A percentile compares a stretch with the other conserved stretches of the same genome.
These are phyloP conservation scores for Colletotrichum higginsianum DNA, from an alignment of 2,329 filamentous ascomycete genomes.

Conservation along the genomic window DNA sequence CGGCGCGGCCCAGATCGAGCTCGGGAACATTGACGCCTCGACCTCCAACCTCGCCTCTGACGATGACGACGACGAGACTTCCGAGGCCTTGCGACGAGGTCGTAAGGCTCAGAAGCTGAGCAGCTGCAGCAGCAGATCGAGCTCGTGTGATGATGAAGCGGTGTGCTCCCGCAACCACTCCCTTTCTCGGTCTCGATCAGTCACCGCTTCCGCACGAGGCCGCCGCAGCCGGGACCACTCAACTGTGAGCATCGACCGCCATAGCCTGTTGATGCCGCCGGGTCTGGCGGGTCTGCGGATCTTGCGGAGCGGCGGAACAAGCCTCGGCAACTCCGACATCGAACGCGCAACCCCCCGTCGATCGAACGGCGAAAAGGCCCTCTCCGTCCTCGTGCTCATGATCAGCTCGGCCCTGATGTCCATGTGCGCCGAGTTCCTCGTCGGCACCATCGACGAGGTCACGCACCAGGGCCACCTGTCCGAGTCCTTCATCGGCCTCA, in stretches of 20 bases:
- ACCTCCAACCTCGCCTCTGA: slow-evolving; percentile 24
- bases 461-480: slow-evolving; percentile 65
- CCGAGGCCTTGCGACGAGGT: neutral
- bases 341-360: neutral
- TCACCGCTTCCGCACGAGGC: slow-evolving; percentile 43
- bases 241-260: slow-evolving; percentile 34
- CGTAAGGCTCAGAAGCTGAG: neutral
- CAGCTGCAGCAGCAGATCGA: slow-evolving; percentile 17
- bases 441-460: slow-evolving; percentile 70
- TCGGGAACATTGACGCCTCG: slow-evolving; percentile 8
- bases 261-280: slow-evolving; percentile 43
- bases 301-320: slow-evolving; percentile 39
- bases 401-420: slow-evolving; percentile 70
- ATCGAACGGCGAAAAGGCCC: slow-evolving; percentile 43
- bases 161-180: slow-evolving; percentile 46
- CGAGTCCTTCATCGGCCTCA: slow-evolving; percentile 72
- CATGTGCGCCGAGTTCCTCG: slow-evolving; percentile 73
- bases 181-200: slow-evolving; percentile 48
- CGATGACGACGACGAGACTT: slow-evolving; percentile 20
- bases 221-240: slow-evolving; percentile 45
- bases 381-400: slow-evolving; percentile 67
- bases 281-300: slow-evolving; percentile 43
- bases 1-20: slow-evolving; percentile 29
- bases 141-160: slow-evolving; percentile 44
- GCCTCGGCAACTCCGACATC: accelerated